These are phyloP conservation scores for Dalbergia oliveri DNA, from an alignment of 306 rosid genomes.

Conservation along the genomic window DNA sequence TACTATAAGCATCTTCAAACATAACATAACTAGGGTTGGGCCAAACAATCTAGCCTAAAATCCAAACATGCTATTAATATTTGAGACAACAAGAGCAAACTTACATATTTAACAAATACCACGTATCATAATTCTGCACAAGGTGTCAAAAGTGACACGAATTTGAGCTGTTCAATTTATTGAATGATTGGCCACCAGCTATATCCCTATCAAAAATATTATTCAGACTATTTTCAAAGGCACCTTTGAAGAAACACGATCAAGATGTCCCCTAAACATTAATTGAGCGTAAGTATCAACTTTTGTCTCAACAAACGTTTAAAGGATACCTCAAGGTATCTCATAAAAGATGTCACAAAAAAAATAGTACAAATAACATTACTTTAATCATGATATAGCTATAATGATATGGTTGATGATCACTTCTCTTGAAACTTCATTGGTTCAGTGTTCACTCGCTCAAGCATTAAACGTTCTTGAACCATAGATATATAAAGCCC, in stretches of 20 bases:
- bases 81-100: neutral
- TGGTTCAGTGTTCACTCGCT: constrained; percentile 49
- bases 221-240: too few relatives aligned
- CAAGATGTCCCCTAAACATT: too few relatives aligned
- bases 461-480: constrained; percentile 74
- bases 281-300: too few relatives aligned
- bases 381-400: neutral
- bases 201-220: neutral
- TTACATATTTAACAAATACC: neutral
- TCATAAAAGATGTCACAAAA: too few relatives aligned
- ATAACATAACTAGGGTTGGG: neutral
- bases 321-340: too few relatives aligned
- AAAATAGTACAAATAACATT: too few relatives aligned
- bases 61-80: constrained; percentile 5
- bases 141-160: constrained; percentile 6
- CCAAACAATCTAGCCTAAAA: neutral
- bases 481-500: constrained; percentile 65
- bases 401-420: constrained; percentile 24
- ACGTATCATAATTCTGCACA: constrained; percentile 8
- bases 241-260: too few relatives aligned
- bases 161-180: neutral
- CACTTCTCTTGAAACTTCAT: constrained; percentile 21
- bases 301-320: too few relatives aligned
- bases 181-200: constrained; percentile 4
- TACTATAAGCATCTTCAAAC: neutral